Base-by-base conservation (phyloP, 1,284 basidiomycete genomes). In the Ustilago tritici region DNA sequence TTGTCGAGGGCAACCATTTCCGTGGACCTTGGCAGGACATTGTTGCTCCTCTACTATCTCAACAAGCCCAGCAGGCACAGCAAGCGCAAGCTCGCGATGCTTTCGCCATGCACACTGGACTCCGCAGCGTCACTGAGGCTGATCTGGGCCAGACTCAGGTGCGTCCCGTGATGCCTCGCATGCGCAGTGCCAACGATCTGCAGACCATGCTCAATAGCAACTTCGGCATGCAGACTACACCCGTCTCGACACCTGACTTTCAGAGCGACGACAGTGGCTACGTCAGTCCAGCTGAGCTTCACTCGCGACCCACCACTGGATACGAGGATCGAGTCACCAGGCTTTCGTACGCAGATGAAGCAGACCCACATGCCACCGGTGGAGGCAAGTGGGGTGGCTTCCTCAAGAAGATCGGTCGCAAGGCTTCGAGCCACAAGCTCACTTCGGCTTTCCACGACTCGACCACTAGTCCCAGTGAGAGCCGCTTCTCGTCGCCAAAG, bases 1-100 rank as follows among this genome's bases (percentile, higher is more conserved):
- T 92, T 74, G 90, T 99, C 35, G 96, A 98, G 79, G 93, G 92
- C 36, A 99, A 99, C 86, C 93, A 94, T 9, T 97, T 98, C 87
- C 92, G 93, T 74, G 92, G 93, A 4, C 92, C 94, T 3, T 98
- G 95, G 95, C 91, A 91, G 82, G 91, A 92, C 36, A 89, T 99
- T 62, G 91, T 97, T 1, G 61, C 56, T n/a, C 78, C 80, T 6
- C 57, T 82, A 28, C 50, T 76, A 12, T 50, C 63, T 10, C 54
- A 58, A n/a, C 61, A 61, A 49, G 57, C 68, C 14, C 11, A 38
- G 46, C 57, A 52, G 19, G 7, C 34, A 34, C 68, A 41, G 9
- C 68, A 53, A 11, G 23, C 31, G 7, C 52, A 23, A 10, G 56
- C 19, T 10, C 41, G 28, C 28, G 11, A 50, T 23, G 14, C 50